Evolutionary conservation across 306 rosid species (phyloP).

Genomic region (Cucurbita moschata): DNA sequence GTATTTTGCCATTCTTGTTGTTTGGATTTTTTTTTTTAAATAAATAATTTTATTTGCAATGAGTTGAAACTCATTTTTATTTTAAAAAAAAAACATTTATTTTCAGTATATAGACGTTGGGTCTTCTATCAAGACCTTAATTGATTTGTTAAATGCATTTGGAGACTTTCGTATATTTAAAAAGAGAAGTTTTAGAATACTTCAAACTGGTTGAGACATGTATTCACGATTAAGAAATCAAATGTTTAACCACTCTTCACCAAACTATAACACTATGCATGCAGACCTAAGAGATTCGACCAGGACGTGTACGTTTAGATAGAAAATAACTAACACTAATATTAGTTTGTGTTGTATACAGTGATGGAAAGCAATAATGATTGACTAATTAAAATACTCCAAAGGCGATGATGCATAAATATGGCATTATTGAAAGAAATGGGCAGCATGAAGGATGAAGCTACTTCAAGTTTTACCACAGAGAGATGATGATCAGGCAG

Average conservation of each 20-base stretch:
- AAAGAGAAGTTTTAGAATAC: no score
- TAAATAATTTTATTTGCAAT: no score
- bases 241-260: background rate
- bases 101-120: no score
- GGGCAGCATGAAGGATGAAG: background rate
- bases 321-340: background rate
- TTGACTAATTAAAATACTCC: background rate
- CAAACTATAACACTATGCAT: background rate
- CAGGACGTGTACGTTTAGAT: background rate
- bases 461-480: background rate
- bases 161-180: no score
- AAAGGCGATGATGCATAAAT: background rate
- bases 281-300: background rate
- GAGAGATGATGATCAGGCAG: conserved; percentile 16
- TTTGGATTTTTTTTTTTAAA: no score
- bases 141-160: no score
- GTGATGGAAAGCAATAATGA: background rate
- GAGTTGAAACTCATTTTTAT: no score
- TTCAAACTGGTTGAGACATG: no score
- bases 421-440: background rate
- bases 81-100: no score
- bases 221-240: background rate
- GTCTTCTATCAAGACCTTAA: no score
- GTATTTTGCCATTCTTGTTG: no score
- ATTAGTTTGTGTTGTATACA: background rate